These are phyloP conservation scores for Penicillium sp. DNA, from an alignment of 2,329 filamentous ascomycete species.

Conservation along the genomic window DNA sequence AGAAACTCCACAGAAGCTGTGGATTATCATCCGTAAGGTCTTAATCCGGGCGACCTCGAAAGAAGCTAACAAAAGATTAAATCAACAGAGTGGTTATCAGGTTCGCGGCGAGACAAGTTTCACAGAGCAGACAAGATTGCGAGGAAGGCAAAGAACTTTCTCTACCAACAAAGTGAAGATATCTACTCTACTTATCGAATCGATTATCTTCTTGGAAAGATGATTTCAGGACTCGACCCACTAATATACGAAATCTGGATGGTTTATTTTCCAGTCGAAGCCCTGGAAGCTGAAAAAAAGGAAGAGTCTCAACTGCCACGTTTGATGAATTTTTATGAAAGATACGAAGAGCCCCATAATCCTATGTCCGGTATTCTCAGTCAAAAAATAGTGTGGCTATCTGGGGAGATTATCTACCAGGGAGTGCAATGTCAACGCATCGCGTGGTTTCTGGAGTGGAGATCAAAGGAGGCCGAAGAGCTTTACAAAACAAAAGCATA, in stretches of 20 bases:
- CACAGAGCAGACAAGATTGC: not conserved
- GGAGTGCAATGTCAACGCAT: constrained; percentile 6
- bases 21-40: constrained; percentile 7
- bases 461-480: constrained; percentile 6
- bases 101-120: not conserved
- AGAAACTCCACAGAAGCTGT: constrained; percentile 4
- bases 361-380: constrained; percentile 4
- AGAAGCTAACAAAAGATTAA: not conserved
- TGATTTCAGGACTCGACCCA: not conserved
- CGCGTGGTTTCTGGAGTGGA: constrained; percentile 5
- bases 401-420: constrained; percentile 4
- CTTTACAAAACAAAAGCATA: constrained; percentile 3
- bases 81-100: not conserved
- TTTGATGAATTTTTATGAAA: not conserved
- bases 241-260: not conserved
- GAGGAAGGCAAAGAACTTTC: not conserved
- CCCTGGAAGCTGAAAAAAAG: not conserved
- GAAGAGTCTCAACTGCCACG: not conserved
- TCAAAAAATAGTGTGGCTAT: constrained; percentile 3
- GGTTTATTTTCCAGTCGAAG: not conserved
- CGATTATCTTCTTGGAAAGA: not conserved
- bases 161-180: not conserved
- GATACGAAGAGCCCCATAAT: not conserved
- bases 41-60: not conserved
- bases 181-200: not conserved